Evolutionary conservation across 2,329 filamentous ascomycete genomes (phyloP), one percentile per base, ranked within the genome.

Genomic region (Exutisphaerella laricina): DNA sequence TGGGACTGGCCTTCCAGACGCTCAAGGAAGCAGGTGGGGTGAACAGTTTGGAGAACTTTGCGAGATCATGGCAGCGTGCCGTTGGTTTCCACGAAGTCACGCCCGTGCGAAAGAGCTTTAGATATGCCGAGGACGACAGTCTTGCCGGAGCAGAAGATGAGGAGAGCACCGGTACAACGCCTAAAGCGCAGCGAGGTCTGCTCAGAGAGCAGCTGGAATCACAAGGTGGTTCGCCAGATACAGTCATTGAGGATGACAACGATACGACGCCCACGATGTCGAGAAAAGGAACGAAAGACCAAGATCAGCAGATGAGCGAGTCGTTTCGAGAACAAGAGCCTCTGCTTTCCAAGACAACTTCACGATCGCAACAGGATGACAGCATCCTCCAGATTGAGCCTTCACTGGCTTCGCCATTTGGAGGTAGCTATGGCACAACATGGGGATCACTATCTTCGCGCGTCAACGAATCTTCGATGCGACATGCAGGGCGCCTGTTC

Each of bases 1-100:
- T 73, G 55, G 67, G 68, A 6, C 66, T 74, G 59, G 72, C 75
- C 37, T 61, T 78, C 41, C 65, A 68, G 34, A 66, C 71, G 5
- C 49, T 71, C 14, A 57, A 85, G 53, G 82, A 94, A 48, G 82
- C 86, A 35, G 92, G 90, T 51, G 90, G 90, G 38, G 84, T 89
- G 48, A 97, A 97, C 71, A 94, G 86, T 65, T 85, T 97, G 57
- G 84, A 92, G 59, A 94, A 89, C 58, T 97, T 97, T 62, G 86
- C 89, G 32, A 79, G 85, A 48, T 94, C 87, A 56, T 95, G 88
- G 85, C 87, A 90, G 66, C 82, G 90, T 62, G 90, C 90, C 26
- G 88, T 88, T 18, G 83, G 77, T 44, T 97, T 97, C 65, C 78
- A 80, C 51, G 89, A 96, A 64, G 86, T 95, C 54, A 82, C 92